Conservation (phyloP, 345 rosid genomes). For the Clarkia xantiana region DNA sequence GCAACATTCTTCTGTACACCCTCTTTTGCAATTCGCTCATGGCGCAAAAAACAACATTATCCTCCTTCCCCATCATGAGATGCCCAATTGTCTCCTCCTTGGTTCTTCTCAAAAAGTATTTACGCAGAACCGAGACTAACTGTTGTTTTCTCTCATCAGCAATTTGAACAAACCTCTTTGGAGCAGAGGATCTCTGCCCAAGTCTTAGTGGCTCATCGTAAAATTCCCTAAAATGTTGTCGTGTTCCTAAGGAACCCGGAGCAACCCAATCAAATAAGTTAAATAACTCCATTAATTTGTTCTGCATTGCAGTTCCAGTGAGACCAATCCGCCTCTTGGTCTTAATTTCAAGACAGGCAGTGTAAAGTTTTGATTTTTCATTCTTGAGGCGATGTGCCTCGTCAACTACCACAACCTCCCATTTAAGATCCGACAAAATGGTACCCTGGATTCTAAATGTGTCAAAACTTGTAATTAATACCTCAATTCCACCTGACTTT, state of each 20-base stretch:
- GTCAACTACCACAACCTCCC: constrained; percentile 87
- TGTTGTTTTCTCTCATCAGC: constrained; percentile 80
- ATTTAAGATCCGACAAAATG: constrained; percentile 44
- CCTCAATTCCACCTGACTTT: constrained; percentile 44
- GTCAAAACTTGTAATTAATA: constrained; percentile 79
- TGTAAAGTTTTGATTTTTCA: constrained; percentile 80
- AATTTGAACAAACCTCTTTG: constrained; percentile 54
- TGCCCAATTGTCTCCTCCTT: constrained; percentile 95
- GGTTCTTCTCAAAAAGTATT: constrained; percentile 83
- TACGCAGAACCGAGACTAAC: constrained; percentile 48
- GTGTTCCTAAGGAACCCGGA: constrained; percentile 69
- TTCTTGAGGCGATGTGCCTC: constrained; percentile 91
- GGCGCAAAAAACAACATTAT: constrained; percentile 82
- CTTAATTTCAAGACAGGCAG: constrained; percentile 48
- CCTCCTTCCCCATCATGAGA: constrained; percentile 98
- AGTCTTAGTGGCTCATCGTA: constrained; percentile 85
- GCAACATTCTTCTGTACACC: constrained; percentile 67
- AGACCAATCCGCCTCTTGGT: constrained; percentile 65
- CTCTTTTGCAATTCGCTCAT: constrained; percentile 87
- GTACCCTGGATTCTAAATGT: constrained; percentile 63
- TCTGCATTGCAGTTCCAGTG: constrained; percentile 89
- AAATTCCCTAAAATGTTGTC: constrained; percentile 76
- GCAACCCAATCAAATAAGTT: constrained; percentile 89
- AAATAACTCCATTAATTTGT: constrained; percentile 78
- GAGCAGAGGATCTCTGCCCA: constrained; percentile 81